Base-by-base conservation (phyloP, 1,139 yeast genomes). In the Yamadazyma siamensis region DNA sequence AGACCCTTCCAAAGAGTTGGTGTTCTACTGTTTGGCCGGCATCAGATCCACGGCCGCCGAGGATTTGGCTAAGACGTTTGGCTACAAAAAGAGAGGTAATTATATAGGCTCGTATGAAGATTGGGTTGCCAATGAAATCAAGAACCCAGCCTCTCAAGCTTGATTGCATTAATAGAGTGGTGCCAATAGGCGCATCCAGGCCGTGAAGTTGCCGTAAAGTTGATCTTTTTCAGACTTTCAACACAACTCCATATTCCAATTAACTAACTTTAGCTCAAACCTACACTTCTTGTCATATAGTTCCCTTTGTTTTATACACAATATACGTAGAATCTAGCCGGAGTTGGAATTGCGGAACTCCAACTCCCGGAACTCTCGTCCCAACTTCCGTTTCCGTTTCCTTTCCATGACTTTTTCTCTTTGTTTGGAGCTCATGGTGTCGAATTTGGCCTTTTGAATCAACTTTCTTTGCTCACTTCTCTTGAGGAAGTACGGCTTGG, bases 1-100 rank as follows among this genome's bases (percentile, higher is more conserved):
- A 4, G 47, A 63, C 5, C 56, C 66, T 25, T 79, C 77, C 29
- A 76, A 83, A 51, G 87, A 86, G 46, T 68, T 91, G 53, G 75
- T 91, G 25, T 89, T 91, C 59, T 89, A 89, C 62, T 91, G 98
- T 61, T 77, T 84, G 35, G 95, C 86, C 5, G 98, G 98, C 33
- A 85, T 88, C 28, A 78, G 98, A 64, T 83, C 95, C 25, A 72
- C 88, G 27, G 87, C 88, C 36, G 94, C 96, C 26, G 96, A 88
- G 52, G 94, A 85, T 50, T 69, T 89, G 50, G 98, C 97, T 15
- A 77, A 78, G 41, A 83, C 95, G 19, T 85, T 80, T 60, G 98
- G 97, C 12, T 91, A 88, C 60, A 66, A 75, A 37, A 74, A 83
- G 43, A 69, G 89, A 47, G 84, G 86, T 33, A 80, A 82, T 50